Conservation (phyloP, 768 basidiomycete species). For the Austroboletus eburneus region DNA sequence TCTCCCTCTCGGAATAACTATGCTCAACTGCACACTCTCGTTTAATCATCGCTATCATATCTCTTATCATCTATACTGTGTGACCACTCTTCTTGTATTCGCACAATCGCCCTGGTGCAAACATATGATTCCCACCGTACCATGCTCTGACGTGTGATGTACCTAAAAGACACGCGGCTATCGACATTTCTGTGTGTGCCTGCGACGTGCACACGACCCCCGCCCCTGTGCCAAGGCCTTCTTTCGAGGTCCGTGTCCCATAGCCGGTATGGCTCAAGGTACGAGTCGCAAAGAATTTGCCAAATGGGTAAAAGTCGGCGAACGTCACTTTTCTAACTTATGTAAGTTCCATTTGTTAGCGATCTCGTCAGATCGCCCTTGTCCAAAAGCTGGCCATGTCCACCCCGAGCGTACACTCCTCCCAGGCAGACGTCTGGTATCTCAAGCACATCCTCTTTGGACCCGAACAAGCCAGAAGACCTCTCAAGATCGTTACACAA, state of each 20-base stretch:
- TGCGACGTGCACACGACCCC: neutral
- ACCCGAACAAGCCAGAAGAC: slow-evolving; percentile 24
- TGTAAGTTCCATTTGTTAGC: neutral
- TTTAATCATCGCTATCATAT: slow-evolving; percentile 2
- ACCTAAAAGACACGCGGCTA: neutral
- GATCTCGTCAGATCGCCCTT: neutral
- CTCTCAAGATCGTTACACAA: slow-evolving; percentile 69
- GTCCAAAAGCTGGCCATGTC: slow-evolving; percentile 9
- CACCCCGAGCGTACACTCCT: slow-evolving; percentile 19
- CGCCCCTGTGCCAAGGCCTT: neutral
- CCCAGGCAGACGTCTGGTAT: slow-evolving; percentile 63
- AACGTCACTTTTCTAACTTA: neutral
- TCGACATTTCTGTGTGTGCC: neutral
- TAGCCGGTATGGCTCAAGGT: neutral
- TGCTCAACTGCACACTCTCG: slow-evolving; percentile 3
- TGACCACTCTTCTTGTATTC: neutral
- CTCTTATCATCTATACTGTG: slow-evolving; percentile 2
- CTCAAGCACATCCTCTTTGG: slow-evolving; percentile 64
- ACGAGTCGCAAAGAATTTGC: neutral
- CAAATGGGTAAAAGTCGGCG: neutral
- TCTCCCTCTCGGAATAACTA: neutral
- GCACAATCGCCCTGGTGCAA: neutral
- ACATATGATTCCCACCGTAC: neutral
- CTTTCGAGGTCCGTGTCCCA: neutral
- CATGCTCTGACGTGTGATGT: neutral